Percentiles rank a stretch among this genome's conserved stretches.
Conservation (phyloP, 371 early-diverging fungal genomes). For the Funneliformis caledonium region DNA sequence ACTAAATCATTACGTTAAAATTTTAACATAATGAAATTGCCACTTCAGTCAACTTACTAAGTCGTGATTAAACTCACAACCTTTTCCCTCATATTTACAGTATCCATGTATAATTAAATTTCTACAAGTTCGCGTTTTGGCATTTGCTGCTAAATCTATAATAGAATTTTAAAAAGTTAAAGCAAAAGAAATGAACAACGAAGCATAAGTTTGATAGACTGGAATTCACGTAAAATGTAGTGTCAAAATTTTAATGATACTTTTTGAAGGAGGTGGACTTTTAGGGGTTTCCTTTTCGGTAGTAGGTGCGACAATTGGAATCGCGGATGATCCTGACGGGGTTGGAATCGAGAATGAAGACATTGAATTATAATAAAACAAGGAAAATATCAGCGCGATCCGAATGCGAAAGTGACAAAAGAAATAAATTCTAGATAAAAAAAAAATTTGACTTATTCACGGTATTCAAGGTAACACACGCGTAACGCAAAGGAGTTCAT, state of each 20-base stretch:
- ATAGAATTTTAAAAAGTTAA: neutral
- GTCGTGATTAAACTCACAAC: conserved; percentile 88
- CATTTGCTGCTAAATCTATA: conserved; percentile 45
- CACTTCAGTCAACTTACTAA: conserved; percentile 49
- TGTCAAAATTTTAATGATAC: neutral
- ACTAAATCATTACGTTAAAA: neutral
- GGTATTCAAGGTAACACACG: too few relatives aligned
- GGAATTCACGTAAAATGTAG: neutral
- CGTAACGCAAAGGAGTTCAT: too few relatives aligned
- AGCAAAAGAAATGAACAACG: neutral
- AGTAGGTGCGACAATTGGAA: conserved; percentile 35
- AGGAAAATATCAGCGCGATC: neutral
- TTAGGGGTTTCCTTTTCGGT: conserved; percentile 7
- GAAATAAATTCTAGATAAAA: neutral
- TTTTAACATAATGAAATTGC: neutral
- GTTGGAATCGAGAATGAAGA: conserved; percentile 19
- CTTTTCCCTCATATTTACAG: conserved; percentile 84
- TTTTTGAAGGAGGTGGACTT: neutral
- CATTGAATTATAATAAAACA: neutral
- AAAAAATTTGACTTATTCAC: too few relatives aligned
- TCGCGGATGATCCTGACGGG: conserved; percentile 27
- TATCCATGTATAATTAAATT: conserved; percentile 86
- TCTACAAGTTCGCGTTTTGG: conserved; percentile 68
- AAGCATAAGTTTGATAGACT: neutral
- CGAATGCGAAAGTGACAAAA: neutral